Conservation (phyloP, 805 yeast genomes). For the Candida nitratophila region DNA sequence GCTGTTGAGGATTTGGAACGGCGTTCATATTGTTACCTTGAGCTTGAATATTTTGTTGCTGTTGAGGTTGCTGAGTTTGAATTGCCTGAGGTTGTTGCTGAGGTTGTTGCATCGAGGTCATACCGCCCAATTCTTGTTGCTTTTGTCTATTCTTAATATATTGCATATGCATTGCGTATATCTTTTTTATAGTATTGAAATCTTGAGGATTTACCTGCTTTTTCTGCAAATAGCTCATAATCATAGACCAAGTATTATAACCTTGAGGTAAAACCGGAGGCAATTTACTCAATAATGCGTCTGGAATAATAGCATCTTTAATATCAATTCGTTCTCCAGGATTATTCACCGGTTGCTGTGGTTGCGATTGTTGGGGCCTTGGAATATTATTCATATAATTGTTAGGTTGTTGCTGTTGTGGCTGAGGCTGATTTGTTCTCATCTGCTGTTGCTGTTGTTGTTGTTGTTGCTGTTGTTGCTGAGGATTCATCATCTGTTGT, state of each 20-base stretch:
- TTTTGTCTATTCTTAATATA: constrained; percentile 34
- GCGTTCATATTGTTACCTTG: constrained; percentile 3
- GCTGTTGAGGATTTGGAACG: constrained; percentile 25
- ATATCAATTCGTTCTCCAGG: constrained; percentile 29
- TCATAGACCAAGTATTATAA: constrained; percentile 75
- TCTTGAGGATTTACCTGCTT: constrained; percentile 52
- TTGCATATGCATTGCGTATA: constrained; percentile 62
- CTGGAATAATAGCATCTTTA: constrained; percentile 67
- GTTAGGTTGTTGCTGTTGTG: too few relatives aligned
- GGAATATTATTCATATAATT: background rate
- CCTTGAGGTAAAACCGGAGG: constrained; percentile 70
- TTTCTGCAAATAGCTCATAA: constrained; percentile 54
- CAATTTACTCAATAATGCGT: constrained; percentile 51
- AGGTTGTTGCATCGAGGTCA: constrained; percentile 7
- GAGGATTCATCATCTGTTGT: constrained; percentile 14
- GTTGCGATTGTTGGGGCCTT: constrained; percentile 3
- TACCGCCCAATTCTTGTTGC: constrained; percentile 17
- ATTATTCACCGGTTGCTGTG: constrained; percentile 2
- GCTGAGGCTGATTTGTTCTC: constrained; percentile 15
- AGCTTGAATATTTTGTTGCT: constrained; percentile 9
- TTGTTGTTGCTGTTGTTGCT: constrained; percentile 5
- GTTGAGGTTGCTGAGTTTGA: constrained; percentile 3
- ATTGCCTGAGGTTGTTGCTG: constrained; percentile 2
- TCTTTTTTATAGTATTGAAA: constrained; percentile 53
- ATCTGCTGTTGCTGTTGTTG: constrained; percentile 4